Percentiles rank a stretch among this genome's conserved stretches.
phyloP scores from a whole-genome alignment of 345 rosid genomes.

The Excoecaria agallocha region DNA sequence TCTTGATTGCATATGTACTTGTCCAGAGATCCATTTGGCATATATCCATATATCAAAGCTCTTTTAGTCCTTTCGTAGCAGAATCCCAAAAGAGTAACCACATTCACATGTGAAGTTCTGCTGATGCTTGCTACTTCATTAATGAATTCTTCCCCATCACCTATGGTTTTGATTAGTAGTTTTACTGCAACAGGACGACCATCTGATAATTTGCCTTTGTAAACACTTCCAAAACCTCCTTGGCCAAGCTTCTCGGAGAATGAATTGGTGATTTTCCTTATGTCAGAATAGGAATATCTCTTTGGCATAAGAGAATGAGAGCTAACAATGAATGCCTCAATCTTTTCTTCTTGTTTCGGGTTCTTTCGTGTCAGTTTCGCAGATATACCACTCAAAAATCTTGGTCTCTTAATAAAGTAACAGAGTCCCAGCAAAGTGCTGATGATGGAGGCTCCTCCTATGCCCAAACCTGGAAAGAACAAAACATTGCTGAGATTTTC shows the following conservation, averaged over 20 bases:
- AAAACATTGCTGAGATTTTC: neutral
- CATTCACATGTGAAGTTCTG: conserved; percentile 46
- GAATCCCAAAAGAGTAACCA: conserved; percentile 39
- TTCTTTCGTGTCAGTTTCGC: neutral
- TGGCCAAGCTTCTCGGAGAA: conserved; percentile 25
- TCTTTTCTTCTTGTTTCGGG: neutral
- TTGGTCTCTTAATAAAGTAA: neutral
- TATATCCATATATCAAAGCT: conserved; percentile 37
- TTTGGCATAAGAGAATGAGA: conserved; percentile 14
- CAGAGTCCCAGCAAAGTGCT: neutral
- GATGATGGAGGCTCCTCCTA: no score
- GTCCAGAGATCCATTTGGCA: conserved; percentile 47
- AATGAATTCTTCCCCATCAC: conserved; percentile 37
- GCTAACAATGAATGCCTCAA: conserved; percentile 17
- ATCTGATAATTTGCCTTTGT: conserved; percentile 25
- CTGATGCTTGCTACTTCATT: conserved; percentile 52
- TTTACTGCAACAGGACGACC: conserved; percentile 34
- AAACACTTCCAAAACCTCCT: conserved; percentile 37
- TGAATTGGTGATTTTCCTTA: conserved; percentile 31
- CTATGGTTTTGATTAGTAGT: conserved; percentile 12
- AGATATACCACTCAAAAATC: neutral
- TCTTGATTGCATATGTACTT: neutral
- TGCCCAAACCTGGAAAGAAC: neutral
- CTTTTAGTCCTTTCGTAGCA: conserved; percentile 35
- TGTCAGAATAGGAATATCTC: conserved; percentile 13